Evolutionary conservation across 805 yeast species (phyloP).

Genomic region (Kodamaea nitidulidarum): DNA sequence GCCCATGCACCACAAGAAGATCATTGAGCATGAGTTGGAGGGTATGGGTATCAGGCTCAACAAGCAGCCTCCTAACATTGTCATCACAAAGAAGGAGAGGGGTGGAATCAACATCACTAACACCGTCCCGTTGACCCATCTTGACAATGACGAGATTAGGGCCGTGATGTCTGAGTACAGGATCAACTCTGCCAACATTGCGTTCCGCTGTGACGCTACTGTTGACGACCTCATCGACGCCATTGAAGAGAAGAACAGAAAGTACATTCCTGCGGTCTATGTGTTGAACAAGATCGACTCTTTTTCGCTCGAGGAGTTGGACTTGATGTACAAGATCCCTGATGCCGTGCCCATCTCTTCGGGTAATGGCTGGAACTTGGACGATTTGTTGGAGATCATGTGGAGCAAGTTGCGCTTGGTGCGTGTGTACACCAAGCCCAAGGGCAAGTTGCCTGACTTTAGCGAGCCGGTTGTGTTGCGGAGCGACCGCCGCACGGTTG

Average conservation of each 20-base stretch:
- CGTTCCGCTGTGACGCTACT: slow-evolving; percentile 95
- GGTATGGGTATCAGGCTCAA: slow-evolving; percentile 96
- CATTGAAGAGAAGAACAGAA: slow-evolving; percentile 83
- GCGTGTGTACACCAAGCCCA: slow-evolving; percentile 95
- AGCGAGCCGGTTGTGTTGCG: slow-evolving; percentile 91
- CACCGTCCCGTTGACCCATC: slow-evolving; percentile 87
- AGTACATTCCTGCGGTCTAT: slow-evolving; percentile 92
- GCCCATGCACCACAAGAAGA: slow-evolving; percentile 89
- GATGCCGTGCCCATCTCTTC: slow-evolving; percentile 96
- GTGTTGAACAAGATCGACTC: slow-evolving; percentile 95
- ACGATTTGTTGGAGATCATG: slow-evolving; percentile 90
- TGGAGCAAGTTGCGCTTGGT: slow-evolving; percentile 90
- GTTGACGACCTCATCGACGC: slow-evolving; percentile 96
- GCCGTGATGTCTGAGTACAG: slow-evolving; percentile 96
- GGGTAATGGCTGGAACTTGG: slow-evolving; percentile 95
- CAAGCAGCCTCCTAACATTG: slow-evolving; percentile 87
- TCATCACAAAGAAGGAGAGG: slow-evolving; percentile 87
- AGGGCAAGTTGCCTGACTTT: slow-evolving; percentile 91
- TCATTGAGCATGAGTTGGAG: slow-evolving; percentile 92
- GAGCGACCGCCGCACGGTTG: slow-evolving; percentile 76
- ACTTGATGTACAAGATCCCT: slow-evolving; percentile 85
- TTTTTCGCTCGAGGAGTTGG: slow-evolving; percentile 89
- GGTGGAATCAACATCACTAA: slow-evolving; percentile 95
- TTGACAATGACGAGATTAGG: slow-evolving; percentile 87
- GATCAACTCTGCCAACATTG: slow-evolving; percentile 92